Base-by-base conservation (phyloP, 306 rosid genomes). In the Casuarina glauca region DNA sequence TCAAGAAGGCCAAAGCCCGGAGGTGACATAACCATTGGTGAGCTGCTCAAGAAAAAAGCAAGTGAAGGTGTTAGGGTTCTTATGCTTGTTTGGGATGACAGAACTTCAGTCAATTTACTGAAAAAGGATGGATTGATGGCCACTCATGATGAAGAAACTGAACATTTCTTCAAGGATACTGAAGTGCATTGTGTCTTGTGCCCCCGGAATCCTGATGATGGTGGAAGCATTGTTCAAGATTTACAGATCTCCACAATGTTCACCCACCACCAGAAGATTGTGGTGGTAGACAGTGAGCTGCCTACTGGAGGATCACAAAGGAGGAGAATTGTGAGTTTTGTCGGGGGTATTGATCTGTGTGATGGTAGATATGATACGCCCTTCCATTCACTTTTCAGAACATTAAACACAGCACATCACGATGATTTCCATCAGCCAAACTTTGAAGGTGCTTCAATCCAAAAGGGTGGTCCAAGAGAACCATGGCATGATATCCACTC, bases 401-500 rank as follows among this genome's bases (percentile, higher is more conserved):
- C 95, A 74, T 72, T 90, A 36, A 89, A 90, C 85, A 84, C 92
- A 11, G 90, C 90, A 48, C 95, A 90, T 78, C 90, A 86, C 48
- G 82, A 88, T 72, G 95, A 90, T 82, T 90, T 90, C 73, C 94
- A 90, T 76, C 94, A 90, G 61, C 94, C 94, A 62, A 88, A 90
- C 82, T 88, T 90, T 71, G 75, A 86, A 1, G 94, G 92, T 32
- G 83, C 89, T 74, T 80, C 80, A 38, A 90, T 90, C 74, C 73
- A 88, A 43, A 90, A 90, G 79, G 94, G 94, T 42, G 94, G 94
- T 50, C 94, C 94, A 3, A 83, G 94, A 84, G 92, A 90, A 76
- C 94, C 94, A 38, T 90, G 94, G 94, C 94, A 90, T 16, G 94
- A 90, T 72, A 86, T 90, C 78, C 94, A 90, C 80, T 90, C 89